Conservation (phyloP, 2,329 filamentous ascomycete genomes). For the Arthrobotrys sphaeroides region DNA sequence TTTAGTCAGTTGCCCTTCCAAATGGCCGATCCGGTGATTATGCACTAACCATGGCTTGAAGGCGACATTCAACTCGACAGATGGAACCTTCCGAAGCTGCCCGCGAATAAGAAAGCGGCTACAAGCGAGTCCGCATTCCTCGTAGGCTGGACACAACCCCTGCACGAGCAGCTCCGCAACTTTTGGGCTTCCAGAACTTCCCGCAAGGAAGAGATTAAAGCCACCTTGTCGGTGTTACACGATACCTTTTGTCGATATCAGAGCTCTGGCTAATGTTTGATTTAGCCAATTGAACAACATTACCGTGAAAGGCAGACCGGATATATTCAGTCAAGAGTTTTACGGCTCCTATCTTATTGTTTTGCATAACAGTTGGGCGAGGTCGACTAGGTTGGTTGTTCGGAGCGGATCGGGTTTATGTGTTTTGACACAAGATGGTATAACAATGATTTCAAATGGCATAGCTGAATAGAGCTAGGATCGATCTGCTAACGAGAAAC, state of each 20-base stretch:
- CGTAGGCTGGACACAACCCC: constrained; percentile 46
- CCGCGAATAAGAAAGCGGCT: constrained; percentile 19
- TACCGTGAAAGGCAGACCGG: constrained; percentile 30
- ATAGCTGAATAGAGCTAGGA: neutral
- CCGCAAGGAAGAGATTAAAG: constrained; percentile 38
- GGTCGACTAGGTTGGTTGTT: constrained; percentile 35
- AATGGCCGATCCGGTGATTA: neutral
- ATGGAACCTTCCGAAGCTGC: constrained; percentile 47
- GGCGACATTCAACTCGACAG: constrained; percentile 42
- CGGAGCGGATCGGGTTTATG: constrained; percentile 32
- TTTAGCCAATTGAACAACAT: constrained; percentile 38
- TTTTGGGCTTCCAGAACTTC: constrained; percentile 48
- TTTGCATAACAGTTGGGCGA: constrained; percentile 39
- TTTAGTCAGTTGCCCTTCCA: neutral
- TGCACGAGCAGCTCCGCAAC: constrained; percentile 44
- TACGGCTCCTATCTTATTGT: constrained; percentile 35
- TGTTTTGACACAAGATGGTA: constrained; percentile 47
- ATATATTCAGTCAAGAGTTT: constrained; percentile 46
- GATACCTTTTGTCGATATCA: neutral
- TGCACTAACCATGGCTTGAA: neutral
- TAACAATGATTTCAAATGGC: too few relatives aligned
- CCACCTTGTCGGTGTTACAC: constrained; percentile 17
- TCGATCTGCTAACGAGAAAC: neutral
- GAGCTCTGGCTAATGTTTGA: neutral
- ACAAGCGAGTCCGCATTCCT: constrained; percentile 45